Percentiles rank a stretch among this genome's conserved stretches.
Evolutionary conservation across 805 yeast genomes (phyloP).

Genomic region (Barnettozyma pratensis): DNA sequence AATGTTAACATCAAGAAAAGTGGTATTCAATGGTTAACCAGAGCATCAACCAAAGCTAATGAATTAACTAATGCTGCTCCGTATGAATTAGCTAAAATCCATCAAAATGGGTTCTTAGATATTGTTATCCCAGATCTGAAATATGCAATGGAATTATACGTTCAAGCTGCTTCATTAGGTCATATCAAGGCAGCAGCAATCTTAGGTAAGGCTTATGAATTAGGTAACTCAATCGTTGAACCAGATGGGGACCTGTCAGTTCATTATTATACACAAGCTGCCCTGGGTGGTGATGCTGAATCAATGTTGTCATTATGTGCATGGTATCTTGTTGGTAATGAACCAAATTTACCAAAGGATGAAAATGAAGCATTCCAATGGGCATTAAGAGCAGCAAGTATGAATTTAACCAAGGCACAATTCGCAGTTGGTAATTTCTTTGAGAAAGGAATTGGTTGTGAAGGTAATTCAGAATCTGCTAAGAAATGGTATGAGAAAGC

Average conservation of each 20-base stretch:
- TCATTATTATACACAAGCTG: conserved; percentile 90
- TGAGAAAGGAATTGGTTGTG: conserved; percentile 86
- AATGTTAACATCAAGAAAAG: conserved; percentile 67
- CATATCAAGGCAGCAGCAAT: conserved; percentile 75
- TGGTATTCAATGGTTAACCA: conserved; percentile 88
- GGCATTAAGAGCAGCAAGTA: conserved; percentile 83
- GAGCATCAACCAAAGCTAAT: conserved; percentile 81
- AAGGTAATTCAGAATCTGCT: conserved; percentile 49
- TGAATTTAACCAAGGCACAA: conserved; percentile 77
- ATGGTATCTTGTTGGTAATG: conserved; percentile 92
- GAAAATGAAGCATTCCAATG: conserved; percentile 88
- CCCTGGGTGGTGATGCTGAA: conserved; percentile 78
- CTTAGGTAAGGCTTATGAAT: conserved; percentile 80
- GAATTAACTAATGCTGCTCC: conserved; percentile 92
- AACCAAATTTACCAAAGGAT: conserved; percentile 73
- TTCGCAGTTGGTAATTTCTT: conserved; percentile 77
- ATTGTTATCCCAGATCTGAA: conserved; percentile 76
- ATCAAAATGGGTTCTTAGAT: conserved; percentile 80
- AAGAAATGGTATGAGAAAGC: conserved; percentile 74
- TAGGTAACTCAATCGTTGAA: conserved; percentile 60
- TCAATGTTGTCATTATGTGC: conserved; percentile 95
- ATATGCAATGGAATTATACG: conserved; percentile 81
- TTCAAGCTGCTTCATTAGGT: conserved; percentile 85
- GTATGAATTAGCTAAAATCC: conserved; percentile 81
- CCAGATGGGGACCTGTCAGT: conserved; percentile 80